Evolutionary conservation across 1,139 yeast genomes (phyloP).

Genomic region (Yamadazyma songkhlaensis): DNA sequence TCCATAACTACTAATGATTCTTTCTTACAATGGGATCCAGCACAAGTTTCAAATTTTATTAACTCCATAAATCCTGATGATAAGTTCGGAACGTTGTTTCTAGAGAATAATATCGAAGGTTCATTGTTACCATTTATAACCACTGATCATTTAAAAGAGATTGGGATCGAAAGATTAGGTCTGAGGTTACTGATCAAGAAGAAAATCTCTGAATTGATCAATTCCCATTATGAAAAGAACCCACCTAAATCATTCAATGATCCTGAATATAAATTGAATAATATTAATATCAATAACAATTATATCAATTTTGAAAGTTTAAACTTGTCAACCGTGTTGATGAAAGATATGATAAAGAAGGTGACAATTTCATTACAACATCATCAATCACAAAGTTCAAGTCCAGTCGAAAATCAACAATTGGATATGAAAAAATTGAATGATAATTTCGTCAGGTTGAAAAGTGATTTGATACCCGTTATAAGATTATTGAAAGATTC

Average conservation of each 20-base stretch:
- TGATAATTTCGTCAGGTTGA: conserved; percentile 49
- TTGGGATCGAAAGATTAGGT: conserved; percentile 46
- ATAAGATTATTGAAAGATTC: conserved; percentile 50
- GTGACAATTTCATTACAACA: conserved; percentile 17
- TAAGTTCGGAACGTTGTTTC: conserved; percentile 33
- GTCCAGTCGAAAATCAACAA: conserved; percentile 17
- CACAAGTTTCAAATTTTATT: conserved; percentile 41
- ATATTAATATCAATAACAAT: conserved; percentile 31
- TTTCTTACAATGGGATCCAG: conserved; percentile 47
- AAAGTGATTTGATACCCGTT: conserved; percentile 53
- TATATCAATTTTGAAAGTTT: conserved; percentile 35
- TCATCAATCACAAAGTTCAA: conserved; percentile 22
- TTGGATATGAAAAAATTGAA: conserved; percentile 38
- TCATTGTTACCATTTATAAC: conserved; percentile 56
- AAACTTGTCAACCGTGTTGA: conserved; percentile 28
- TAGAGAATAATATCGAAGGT: conserved; percentile 62
- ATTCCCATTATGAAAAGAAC: conserved; percentile 27
- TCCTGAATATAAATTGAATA: conserved; percentile 27
- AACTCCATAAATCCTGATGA: conserved; percentile 17
- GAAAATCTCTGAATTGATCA: conserved; percentile 45
- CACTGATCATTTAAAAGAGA: conserved; percentile 58
- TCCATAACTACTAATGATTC: conserved; percentile 26
- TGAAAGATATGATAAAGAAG: conserved; percentile 38
- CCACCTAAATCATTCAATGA: conserved; percentile 32
- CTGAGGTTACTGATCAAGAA: conserved; percentile 48